These are phyloP conservation scores for Coriaria nepalensis DNA, from an alignment of 306 rosid species.

Conservation along the genomic window DNA sequence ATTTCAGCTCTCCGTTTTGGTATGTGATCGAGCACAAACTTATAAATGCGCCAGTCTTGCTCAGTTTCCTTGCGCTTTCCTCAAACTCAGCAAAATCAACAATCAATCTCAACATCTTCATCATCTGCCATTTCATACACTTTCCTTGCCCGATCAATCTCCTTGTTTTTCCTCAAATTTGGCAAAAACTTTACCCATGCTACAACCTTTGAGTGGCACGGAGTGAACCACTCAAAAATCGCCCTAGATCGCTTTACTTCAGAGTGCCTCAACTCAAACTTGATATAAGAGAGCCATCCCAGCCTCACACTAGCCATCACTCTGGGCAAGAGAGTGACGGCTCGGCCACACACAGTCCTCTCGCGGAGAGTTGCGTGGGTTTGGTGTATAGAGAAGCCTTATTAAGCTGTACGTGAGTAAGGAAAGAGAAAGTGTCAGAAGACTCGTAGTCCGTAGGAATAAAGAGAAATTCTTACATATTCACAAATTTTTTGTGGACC, in stretches of 20 bases:
- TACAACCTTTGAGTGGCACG: conserved; percentile 57
- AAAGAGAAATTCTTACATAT: no score
- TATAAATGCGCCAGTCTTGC: conserved; percentile 69
- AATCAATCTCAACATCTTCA: conserved; percentile 69
- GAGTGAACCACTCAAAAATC: conserved; percentile 59
- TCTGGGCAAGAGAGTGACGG: conserved; percentile 61
- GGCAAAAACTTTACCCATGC: conserved; percentile 82
- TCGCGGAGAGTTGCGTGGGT: no score
- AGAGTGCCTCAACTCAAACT: conserved; percentile 65
- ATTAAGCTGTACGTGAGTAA: no score
- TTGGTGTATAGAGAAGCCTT: no score
- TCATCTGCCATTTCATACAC: conserved; percentile 69
- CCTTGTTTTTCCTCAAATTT: conserved; percentile 94
- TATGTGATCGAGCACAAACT: conserved; percentile 62
- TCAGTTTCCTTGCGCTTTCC: conserved; percentile 71
- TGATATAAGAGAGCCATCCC: conserved; percentile 74
- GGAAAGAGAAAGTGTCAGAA: no score
- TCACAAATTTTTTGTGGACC: no score
- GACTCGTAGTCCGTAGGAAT: no score
- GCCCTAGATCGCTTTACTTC: conserved; percentile 69
- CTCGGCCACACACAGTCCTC: conserved; percentile 77
- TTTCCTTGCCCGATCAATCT: conserved; percentile 34
- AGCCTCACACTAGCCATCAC: conserved; percentile 76
- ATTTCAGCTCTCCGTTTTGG: no score
- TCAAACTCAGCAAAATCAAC: conserved; percentile 87